Conservation (phyloP, 805 yeast species). For the Cyberlindnera euphorbiae region DNA sequence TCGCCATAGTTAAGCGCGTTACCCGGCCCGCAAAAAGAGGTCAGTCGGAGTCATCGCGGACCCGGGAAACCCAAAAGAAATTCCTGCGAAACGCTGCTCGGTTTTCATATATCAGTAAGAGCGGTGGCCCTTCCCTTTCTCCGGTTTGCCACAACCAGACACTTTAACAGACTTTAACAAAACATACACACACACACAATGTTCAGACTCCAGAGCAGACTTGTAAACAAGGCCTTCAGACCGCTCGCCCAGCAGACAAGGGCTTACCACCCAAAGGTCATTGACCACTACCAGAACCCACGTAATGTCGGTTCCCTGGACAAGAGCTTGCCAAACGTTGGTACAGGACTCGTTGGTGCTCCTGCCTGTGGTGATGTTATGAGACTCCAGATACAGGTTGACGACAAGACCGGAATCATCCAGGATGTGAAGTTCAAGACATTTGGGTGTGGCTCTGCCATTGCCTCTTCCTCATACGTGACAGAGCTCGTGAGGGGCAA, state of each 20-base stretch:
- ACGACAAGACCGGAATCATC: constrained; percentile 84
- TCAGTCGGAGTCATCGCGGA: constrained; percentile 4
- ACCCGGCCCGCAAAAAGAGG: constrained; percentile 7
- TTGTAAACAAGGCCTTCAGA: constrained; percentile 13
- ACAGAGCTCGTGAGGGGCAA: constrained; percentile 95
- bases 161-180: background rate
- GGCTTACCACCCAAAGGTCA: constrained; percentile 85
- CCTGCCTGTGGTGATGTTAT: constrained; percentile 99
- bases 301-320: constrained; percentile 93
- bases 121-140: background rate
- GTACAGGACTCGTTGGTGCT: constrained; percentile 97
- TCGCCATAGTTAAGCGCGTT: constrained; percentile 3
- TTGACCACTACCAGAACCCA: constrained; percentile 95
- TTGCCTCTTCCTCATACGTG: constrained; percentile 91
- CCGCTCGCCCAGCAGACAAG: constrained; percentile 29
- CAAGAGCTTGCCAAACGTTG: constrained; percentile 70
- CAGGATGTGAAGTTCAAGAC: constrained; percentile 97
- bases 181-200: constrained; percentile 5
- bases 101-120: too few relatives aligned
- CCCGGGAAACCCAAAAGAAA: background rate
- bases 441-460: constrained; percentile 98
- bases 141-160: background rate
- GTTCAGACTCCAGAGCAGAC: constrained; percentile 21
- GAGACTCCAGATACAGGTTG: constrained; percentile 93
- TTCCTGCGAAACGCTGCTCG: too few relatives aligned